phyloP scores from a whole-genome alignment of 2,329 filamentous ascomycete genomes.

The Fusarium kyushuense region DNA sequence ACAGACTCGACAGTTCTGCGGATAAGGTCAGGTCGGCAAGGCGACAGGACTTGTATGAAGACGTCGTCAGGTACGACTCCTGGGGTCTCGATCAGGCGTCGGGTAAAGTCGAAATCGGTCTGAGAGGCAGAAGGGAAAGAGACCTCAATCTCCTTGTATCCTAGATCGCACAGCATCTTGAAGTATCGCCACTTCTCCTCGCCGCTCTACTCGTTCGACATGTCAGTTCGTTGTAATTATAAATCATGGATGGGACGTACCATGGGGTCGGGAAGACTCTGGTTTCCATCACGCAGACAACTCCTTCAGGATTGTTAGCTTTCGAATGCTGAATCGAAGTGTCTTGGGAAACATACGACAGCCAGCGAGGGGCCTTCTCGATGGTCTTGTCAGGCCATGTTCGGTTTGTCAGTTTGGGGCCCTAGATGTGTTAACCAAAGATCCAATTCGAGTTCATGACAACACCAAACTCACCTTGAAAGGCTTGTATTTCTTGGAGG shows the following conservation, averaged over 20 bases:
- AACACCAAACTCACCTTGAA: constrained; percentile 56
- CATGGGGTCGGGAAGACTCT: constrained; percentile 94
- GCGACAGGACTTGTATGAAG: constrained; percentile 90
- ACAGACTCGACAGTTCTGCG: constrained; percentile 86
- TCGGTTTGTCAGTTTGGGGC: constrained; percentile 71
- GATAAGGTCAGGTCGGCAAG: constrained; percentile 93
- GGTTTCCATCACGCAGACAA: constrained; percentile 83
- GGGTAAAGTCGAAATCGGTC: constrained; percentile 96
- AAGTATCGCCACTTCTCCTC: constrained; percentile 97
- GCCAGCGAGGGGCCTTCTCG: constrained; percentile 88
- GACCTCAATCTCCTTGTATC: constrained; percentile 98
- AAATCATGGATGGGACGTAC: constrained; percentile 58
- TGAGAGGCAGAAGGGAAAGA: constrained; percentile 95
- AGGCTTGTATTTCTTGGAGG: constrained; percentile 79
- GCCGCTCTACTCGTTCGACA: constrained; percentile 72
- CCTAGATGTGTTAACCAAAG: not conserved
- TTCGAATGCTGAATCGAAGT: not conserved
- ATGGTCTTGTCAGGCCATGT: constrained; percentile 88
- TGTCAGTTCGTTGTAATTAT: constrained; percentile 4
- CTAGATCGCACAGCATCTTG: constrained; percentile 90
- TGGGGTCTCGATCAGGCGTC: constrained; percentile 76
- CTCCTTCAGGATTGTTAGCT: constrained; percentile 12
- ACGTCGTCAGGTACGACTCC: constrained; percentile 72
- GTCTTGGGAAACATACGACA: constrained; percentile 54
- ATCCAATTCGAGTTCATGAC: constrained; percentile 49